Conservation (phyloP, 2,329 filamentous ascomycete species). For the Pyricularia sp. region DNA sequence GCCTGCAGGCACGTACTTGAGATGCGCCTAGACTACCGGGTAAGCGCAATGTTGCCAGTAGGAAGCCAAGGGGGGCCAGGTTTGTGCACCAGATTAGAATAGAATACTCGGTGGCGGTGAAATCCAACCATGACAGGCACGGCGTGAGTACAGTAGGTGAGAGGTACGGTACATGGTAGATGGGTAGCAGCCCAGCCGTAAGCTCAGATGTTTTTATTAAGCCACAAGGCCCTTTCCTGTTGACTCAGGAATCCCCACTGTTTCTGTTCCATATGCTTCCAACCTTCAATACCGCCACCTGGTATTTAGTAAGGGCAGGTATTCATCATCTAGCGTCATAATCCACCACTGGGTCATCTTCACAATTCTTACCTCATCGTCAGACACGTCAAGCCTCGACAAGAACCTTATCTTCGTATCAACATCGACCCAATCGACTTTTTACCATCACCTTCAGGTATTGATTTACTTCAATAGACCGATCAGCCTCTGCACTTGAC, state of each 20-base stretch:
- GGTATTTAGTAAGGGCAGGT: background rate
- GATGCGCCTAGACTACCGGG: background rate
- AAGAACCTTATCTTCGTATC: background rate
- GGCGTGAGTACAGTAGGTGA: background rate
- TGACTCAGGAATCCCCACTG: conserved; percentile 17
- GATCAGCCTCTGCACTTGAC: background rate
- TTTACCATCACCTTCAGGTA: background rate
- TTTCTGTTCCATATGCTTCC: background rate
- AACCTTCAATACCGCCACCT: conserved; percentile 2
- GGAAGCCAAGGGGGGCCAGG: background rate
- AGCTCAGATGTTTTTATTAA: background rate
- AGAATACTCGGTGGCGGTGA: background rate
- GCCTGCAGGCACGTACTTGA: background rate
- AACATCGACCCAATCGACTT: background rate
- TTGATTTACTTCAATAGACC: background rate
- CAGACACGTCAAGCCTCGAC: background rate
- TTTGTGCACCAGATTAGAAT: background rate
- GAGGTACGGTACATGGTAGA: too few species aligned
- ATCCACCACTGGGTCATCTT: background rate
- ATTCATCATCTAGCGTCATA: conserved; percentile 1
- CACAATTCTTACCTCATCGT: too few species aligned
- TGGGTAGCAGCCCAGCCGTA: background rate
- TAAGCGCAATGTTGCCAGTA: background rate
- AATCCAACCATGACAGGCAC: background rate
- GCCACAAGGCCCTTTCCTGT: conserved; percentile 13